A percentile compares a stretch with the other conserved stretches of the same genome.
Evolutionary conservation across 1,284 basidiomycete species (phyloP).

Genomic region (Psilocybe mexicana): DNA sequence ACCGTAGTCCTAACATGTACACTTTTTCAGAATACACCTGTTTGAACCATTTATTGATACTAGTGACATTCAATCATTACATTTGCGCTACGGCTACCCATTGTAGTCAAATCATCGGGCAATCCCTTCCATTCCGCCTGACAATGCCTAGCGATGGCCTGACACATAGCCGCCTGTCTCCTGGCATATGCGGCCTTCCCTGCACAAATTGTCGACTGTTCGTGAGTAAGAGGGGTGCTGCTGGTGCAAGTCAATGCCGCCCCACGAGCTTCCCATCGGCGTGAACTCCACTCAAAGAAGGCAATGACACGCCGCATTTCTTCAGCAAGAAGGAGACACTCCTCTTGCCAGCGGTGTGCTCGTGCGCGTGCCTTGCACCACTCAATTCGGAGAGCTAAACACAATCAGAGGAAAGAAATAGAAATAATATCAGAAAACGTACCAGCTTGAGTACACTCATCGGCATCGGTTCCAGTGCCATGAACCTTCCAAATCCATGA

Average conservation of each 20-base stretch:
- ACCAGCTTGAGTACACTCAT: conserved; percentile 9
- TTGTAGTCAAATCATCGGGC: neutral
- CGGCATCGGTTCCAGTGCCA: conserved; percentile 7
- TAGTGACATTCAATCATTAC: conserved; percentile 3
- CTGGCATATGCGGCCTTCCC: conserved; percentile 18
- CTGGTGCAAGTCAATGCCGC: neutral
- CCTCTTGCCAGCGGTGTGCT: conserved; percentile 33
- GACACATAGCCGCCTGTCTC: conserved; percentile 14
- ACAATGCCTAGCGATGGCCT: neutral
- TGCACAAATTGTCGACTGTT: neutral
- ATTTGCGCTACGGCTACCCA: neutral
- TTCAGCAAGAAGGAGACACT: conserved; percentile 32
- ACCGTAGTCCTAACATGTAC: no score
- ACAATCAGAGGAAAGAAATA: neutral
- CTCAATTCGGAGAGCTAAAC: conserved; percentile 30
- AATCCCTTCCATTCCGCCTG: conserved; percentile 1
- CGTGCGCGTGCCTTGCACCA: conserved; percentile 33
- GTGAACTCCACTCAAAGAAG: conserved; percentile 19
- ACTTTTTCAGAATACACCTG: neutral
- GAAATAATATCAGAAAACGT: neutral
- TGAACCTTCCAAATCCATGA: conserved; percentile 24
- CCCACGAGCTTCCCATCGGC: conserved; percentile 10
- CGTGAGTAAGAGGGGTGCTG: neutral
- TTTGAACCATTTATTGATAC: neutral
- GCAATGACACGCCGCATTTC: conserved; percentile 32